Evolutionary conservation across 2,329 filamentous ascomycete genomes (phyloP), one percentile per base, ranked within the genome.

Genomic region (Alternaria brassicicola): DNA sequence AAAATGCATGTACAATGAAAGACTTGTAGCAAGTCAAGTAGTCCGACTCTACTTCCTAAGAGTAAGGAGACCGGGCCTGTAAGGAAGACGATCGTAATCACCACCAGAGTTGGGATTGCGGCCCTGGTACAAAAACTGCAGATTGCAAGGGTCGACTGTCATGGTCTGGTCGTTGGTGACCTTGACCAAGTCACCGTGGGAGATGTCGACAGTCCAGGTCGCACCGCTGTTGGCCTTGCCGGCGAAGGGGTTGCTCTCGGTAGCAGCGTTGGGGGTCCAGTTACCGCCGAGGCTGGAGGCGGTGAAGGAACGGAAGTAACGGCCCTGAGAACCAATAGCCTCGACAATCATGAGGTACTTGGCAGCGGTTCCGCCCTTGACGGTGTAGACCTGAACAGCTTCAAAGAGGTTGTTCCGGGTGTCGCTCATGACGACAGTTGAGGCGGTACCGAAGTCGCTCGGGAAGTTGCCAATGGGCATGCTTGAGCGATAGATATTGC

Each of bases 341-440:
- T 90, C 88, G 31, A 89, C 86, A n/a, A 89, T 82, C 85, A 89
- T 89, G 55, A 89, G 83, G 74, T 89, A 89, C 62, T 82, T 76
- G 33, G 62, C 79, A 79, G 64, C 83, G 78, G 50, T 26, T 33
- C 55, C 55, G 26, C 83, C 84, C 30, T 80, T 43, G 56, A 89
- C 67, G 2, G 81, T 87, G 77, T 89, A 90, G 42, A 90, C 87
- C 66, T 89, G 84, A 0, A 88, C 86, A 0, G 86, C 86, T 69
- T 90, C 88, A 72, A 89, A 89, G 1, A 89, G 79, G 68, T 87
- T 85, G 70, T 84, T 80, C 13, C 55, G 78, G 2, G 80, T 77
- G 72, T 87, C 87, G 68, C 76, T 82, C 67, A 88, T 67, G 58
- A 88, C 67, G 0, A 82, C 74, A 3, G 80, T 81, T 1, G 78